Base-by-base conservation (phyloP, 345 rosid species). In the Ceriops zippeliana region DNA sequence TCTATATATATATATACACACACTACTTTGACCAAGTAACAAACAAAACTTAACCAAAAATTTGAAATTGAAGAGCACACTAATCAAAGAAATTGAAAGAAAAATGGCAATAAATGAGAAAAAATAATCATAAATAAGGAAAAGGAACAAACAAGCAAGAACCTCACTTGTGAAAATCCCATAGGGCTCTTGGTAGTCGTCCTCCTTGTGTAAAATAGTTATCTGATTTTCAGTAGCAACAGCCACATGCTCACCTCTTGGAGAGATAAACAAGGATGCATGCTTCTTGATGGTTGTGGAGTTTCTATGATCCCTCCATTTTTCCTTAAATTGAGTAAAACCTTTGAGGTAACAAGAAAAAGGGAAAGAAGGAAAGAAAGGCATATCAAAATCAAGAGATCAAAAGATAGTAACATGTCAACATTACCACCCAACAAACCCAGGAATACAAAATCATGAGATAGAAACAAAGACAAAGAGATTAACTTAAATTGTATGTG, bases 161-260 rank as follows among this genome's bases (percentile, higher is more conserved):
- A 42, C 49, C 49, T 42, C 86, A 93, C 97, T 63, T 9, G 81
- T 83, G 68, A 81, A 95, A 58, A 58, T 69, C 68, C 93, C 96
- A 70, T 66, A 85, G 2, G 99, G 90, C 65, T 84, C 79, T 75
- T 58, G 75, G 76, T 83, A 95, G 79, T 85, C 92, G 74, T 91
- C 89, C 70, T 86, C 87, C 84, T 81, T 88, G 56, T 70, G 73
- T 74, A 95, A 82, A 64, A 95, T 79, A 1, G 90, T 90, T 53
- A 95, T 83, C 26, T 83, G 90, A 80, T 85, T 82, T 24, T 83
- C 95, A 19, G 87, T 76, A 68, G 96, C 88, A 64, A 91, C 96
- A 61, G 99, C 96, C 6, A 95, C 87, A 31, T 79, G 77, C 63
- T 95, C 93, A 58, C 96, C 96, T 61, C 85, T 82, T 2, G 86